Conservation (phyloP, 768 basidiomycete genomes). For the Mycena vitilis region DNA sequence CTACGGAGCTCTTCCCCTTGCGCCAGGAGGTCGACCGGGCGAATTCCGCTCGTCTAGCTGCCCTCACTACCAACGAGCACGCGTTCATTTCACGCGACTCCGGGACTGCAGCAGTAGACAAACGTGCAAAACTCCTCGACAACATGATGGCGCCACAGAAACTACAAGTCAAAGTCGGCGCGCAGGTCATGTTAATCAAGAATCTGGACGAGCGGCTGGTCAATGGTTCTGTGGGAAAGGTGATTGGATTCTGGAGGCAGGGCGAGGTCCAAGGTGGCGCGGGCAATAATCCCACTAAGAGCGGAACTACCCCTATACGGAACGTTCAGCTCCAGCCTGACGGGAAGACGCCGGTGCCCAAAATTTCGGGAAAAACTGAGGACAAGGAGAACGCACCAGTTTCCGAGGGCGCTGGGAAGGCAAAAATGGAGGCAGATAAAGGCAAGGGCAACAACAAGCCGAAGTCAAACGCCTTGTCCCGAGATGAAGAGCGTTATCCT, state of each 20-base stretch:
- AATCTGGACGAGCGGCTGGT: conserved; percentile 81
- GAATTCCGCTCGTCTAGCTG: conserved; percentile 65
- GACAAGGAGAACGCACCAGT: conserved; percentile 60
- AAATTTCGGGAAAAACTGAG: conserved; percentile 50
- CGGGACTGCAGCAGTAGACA: conserved; percentile 52
- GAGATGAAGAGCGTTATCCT: conserved; percentile 56
- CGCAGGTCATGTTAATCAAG: conserved; percentile 81
- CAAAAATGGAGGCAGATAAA: conserved; percentile 35
- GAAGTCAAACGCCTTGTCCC: conserved; percentile 44
- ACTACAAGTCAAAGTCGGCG: conserved; percentile 66
- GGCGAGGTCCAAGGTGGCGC: conserved; percentile 30
- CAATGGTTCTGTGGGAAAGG: conserved; percentile 81
- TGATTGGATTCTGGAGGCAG: conserved; percentile 64
- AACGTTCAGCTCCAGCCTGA: conserved; percentile 54
- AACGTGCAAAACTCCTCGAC: conserved; percentile 64
- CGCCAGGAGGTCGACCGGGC: conserved; percentile 77
- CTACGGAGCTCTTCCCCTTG: conserved; percentile 71
- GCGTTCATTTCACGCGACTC: conserved; percentile 67
- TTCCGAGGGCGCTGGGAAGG: conserved; percentile 50
- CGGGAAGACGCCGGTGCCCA: conserved; percentile 52
- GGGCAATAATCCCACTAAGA: conserved; percentile 34
- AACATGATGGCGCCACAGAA: conserved; percentile 70
- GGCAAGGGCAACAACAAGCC: conserved; percentile 41
- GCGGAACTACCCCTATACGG: conserved; percentile 39
- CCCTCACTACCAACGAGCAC: conserved; percentile 55